Conservation (phyloP, 805 yeast species). For the Debaryomyces maramus region DNA sequence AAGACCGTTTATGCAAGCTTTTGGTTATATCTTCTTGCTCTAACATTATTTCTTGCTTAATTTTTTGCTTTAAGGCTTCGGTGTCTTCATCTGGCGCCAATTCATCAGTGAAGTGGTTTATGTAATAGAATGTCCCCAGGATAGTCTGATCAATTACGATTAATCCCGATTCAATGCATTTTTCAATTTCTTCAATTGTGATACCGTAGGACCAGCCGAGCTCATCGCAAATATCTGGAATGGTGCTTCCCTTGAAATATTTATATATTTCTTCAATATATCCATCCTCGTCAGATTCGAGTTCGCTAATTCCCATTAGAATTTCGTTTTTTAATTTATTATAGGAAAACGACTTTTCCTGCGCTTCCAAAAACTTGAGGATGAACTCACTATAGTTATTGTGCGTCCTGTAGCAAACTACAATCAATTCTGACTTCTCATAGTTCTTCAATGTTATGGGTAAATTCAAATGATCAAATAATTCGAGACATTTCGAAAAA, state of each 20-base stretch:
- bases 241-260: slow-evolving; percentile 34
- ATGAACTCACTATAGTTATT: slow-evolving; percentile 31
- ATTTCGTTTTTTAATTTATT: slow-evolving; percentile 24
- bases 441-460: slow-evolving; percentile 48
- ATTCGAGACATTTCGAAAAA: slow-evolving; percentile 57
- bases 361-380: slow-evolving; percentile 20
- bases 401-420: slow-evolving; percentile 26
- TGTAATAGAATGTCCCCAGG: slow-evolving; percentile 63
- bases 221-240: slow-evolving; percentile 43
- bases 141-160: slow-evolving; percentile 68
- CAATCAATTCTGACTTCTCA: slow-evolving; percentile 34
- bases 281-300: slow-evolving; percentile 13
- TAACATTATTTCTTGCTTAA: slow-evolving; percentile 13
- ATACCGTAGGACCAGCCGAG: slow-evolving; percentile 69
- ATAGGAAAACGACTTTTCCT: slow-evolving; percentile 24
- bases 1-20: slow-evolving; percentile 11
- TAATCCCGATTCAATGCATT: slow-evolving; percentile 55
- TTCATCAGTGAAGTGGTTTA: slow-evolving; percentile 36
- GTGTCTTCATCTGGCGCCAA: slow-evolving; percentile 12
- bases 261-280: slow-evolving; percentile 17
- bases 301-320: slow-evolving; percentile 9
- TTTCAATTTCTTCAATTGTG: slow-evolving; percentile 61
- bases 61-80: slow-evolving; percentile 7
- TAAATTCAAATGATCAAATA: slow-evolving; percentile 56
- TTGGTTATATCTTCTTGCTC: slow-evolving; percentile 20